A percentile compares a stretch with the other conserved stretches of the same genome.
Conservation (phyloP, 768 basidiomycete species). For the Mycena chlorophos region DNA sequence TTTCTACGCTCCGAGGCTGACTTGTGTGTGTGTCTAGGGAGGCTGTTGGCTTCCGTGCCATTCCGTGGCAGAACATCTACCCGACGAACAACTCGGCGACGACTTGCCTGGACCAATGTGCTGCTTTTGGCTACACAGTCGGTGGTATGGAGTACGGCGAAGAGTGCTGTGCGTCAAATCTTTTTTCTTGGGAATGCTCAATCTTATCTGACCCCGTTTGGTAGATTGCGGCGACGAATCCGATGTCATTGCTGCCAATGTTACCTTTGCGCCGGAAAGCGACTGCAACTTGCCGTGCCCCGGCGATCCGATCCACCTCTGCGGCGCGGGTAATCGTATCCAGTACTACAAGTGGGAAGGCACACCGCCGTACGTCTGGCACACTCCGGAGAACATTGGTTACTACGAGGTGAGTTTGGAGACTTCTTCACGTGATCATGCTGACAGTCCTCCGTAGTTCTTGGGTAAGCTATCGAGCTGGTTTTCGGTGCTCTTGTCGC, state of each 20-base stretch:
- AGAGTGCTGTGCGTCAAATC: not conserved
- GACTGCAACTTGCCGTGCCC: constrained; percentile 57
- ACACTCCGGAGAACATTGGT: constrained; percentile 64
- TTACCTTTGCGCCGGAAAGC: constrained; percentile 28
- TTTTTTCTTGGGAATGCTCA: not conserved
- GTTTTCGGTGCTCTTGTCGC: constrained; percentile 5
- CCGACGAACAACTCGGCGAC: constrained; percentile 19
- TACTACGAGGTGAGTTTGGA: constrained; percentile 59
- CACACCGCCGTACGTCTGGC: constrained; percentile 55
- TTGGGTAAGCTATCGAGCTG: constrained; percentile 39
- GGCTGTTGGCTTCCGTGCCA: not conserved
- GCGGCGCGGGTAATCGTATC: constrained; percentile 59
- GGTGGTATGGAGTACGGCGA: constrained; percentile 2
- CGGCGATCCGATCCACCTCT: constrained; percentile 68
- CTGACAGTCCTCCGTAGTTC: constrained; percentile 35
- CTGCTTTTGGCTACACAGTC: not conserved
- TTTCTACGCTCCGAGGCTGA: not conserved
- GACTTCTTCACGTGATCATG: not conserved
- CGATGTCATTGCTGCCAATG: not conserved
- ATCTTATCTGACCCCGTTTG: not conserved
- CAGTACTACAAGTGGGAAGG: constrained; percentile 57
- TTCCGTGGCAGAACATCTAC: not conserved
- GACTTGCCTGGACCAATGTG: constrained; percentile 7
- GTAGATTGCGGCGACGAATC: constrained; percentile 69
- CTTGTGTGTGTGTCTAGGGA: not conserved